Percentiles rank a stretch among this genome's conserved stretches.
Evolutionary conservation across 2,329 filamentous ascomycete genomes (phyloP).

Genomic region (Blastomyces percursus): DNA sequence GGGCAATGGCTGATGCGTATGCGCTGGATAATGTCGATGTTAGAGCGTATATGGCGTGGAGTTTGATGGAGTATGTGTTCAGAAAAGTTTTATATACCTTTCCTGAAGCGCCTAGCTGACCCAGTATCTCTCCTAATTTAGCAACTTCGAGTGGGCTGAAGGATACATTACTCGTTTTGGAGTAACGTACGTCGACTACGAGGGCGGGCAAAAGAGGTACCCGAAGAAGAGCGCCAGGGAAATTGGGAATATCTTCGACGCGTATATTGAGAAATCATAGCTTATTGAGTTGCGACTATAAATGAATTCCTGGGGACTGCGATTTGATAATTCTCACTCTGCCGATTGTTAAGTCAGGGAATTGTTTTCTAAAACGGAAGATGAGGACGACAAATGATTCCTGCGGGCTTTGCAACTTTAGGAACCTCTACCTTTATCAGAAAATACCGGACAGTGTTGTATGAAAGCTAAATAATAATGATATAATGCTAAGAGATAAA

Average conservation of each 20-base stretch:
- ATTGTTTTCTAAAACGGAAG: not conserved
- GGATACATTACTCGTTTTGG: conserved; percentile 80
- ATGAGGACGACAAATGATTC: too few relatives aligned
- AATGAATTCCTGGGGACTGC: not conserved
- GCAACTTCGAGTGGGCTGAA: conserved; percentile 86
- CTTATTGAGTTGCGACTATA: not conserved
- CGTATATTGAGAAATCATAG: conserved; percentile 53
- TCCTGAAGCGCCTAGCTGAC: not conserved
- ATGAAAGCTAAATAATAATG: not conserved
- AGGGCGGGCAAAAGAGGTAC: conserved; percentile 63
- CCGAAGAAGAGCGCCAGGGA: conserved; percentile 74
- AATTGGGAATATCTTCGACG: conserved; percentile 60
- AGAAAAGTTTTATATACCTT: not conserved
- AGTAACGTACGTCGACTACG: conserved; percentile 72
- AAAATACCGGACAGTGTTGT: not conserved
- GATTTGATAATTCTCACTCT: not conserved
- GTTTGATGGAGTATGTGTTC: conserved; percentile 59
- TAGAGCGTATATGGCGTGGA: conserved; percentile 74
- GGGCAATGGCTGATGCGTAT: conserved; percentile 62
- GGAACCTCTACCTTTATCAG: too few relatives aligned
- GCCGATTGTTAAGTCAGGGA: not conserved
- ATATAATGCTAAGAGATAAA: not conserved
- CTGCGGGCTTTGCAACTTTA: not conserved
- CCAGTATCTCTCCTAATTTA: conserved; percentile 18
- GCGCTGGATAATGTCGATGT: conserved; percentile 66